A percentile compares a stretch with the other conserved stretches of the same genome.
These are phyloP conservation scores for Tilletia horrida DNA, from an alignment of 1,284 basidiomycete species.

Conservation along the genomic window DNA sequence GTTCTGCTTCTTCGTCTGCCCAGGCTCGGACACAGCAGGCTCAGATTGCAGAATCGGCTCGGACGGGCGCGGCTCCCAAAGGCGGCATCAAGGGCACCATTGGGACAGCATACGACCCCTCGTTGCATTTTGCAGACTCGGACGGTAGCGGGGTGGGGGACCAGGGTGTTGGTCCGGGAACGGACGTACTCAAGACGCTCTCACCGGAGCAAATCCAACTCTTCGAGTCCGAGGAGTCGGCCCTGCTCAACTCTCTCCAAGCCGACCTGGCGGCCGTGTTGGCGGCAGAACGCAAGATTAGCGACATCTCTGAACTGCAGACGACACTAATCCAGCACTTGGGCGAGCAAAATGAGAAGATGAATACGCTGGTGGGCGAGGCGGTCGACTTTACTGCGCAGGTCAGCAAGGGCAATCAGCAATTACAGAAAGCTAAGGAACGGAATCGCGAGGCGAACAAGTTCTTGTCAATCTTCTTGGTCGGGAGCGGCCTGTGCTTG, in stretches of 20 bases:
- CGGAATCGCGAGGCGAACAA: constrained; percentile 75
- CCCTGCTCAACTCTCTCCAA: constrained; percentile 74
- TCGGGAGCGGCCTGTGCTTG: constrained; percentile 77
- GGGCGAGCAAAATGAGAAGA: constrained; percentile 80
- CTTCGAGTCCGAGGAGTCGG: constrained; percentile 84
- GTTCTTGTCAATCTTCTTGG: constrained; percentile 77
- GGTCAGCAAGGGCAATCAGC: constrained; percentile 79
- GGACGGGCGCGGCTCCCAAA: background rate
- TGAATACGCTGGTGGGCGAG: constrained; percentile 82
- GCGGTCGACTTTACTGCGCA: constrained; percentile 76
- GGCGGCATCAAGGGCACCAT: background rate
- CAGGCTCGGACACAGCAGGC: background rate
- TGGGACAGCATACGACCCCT: constrained; percentile 11
- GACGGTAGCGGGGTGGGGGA: background rate
- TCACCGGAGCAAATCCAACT: constrained; percentile 74
- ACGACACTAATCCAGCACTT: constrained; percentile 81
- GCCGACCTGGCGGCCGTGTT: constrained; percentile 79
- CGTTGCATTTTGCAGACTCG: background rate
- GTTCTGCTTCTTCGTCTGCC: background rate
- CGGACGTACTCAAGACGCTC: constrained; percentile 37
- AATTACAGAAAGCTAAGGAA: constrained; percentile 76
- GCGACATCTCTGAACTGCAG: constrained; percentile 85
- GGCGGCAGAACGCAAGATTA: constrained; percentile 77
- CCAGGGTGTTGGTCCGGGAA: background rate
- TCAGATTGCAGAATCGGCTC: background rate